A percentile compares a stretch with the other conserved stretches of the same genome.
Conservation (phyloP, 768 basidiomycete genomes). For the Candolleomyces aberdarensis region DNA sequence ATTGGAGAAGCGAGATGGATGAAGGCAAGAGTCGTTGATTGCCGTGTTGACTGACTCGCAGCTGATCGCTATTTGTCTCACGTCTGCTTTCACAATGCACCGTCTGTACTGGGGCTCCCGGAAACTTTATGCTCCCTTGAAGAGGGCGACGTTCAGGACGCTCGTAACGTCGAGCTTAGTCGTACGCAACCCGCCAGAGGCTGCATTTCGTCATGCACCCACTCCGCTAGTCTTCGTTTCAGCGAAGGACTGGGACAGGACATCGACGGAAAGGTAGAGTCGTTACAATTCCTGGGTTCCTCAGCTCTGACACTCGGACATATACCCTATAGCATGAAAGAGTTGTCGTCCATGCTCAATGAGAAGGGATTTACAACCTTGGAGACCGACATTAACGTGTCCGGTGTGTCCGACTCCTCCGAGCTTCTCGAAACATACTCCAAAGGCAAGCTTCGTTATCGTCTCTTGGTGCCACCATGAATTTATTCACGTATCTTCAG, state of each 20-base stretch:
- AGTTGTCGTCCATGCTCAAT: conserved; percentile 37
- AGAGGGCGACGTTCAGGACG: conserved; percentile 12
- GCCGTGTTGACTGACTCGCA: too few relatives aligned
- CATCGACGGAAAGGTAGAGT: conserved; percentile 34
- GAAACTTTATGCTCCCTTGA: background rate
- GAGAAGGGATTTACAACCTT: conserved; percentile 49
- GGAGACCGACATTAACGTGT: conserved; percentile 33
- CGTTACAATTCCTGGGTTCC: background rate
- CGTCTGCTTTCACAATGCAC: conserved; percentile 9
- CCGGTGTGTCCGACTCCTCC: background rate
- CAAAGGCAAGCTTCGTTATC: conserved; percentile 28
- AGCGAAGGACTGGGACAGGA: conserved; percentile 40
- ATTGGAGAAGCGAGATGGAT: conserved; percentile 24
- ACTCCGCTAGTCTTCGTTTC: conserved; percentile 55
- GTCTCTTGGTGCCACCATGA: background rate
- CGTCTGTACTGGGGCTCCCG: conserved; percentile 4
- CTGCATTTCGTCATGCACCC: conserved; percentile 44
- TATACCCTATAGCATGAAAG: conserved; percentile 27
- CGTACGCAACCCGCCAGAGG: conserved; percentile 33
- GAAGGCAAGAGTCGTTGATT: too few relatives aligned
- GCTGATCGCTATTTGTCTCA: background rate
- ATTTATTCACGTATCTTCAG: conserved; percentile 21
- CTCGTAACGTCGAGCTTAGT: conserved; percentile 29
- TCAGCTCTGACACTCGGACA: background rate
- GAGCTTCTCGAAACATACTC: conserved; percentile 38